Conservation (phyloP, 345 rosid genomes). For the Murraya paniculata region DNA sequence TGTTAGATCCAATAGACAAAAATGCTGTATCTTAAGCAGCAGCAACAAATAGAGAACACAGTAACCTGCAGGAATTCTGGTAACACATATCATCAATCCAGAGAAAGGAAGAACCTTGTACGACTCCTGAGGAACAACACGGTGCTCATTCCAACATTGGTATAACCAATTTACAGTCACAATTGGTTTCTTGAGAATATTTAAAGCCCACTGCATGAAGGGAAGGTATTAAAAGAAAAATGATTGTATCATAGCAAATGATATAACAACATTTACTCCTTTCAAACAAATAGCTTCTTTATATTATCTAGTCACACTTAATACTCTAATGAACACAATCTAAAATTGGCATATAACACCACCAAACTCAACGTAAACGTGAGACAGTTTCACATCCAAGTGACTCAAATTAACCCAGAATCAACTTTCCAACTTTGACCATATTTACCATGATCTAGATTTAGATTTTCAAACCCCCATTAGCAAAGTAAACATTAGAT, state of each 20-base stretch:
- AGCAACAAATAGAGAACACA: conserved; percentile 10
- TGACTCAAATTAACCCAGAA: not conserved
- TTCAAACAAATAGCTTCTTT: conserved; percentile 18
- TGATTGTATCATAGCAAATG: conserved; percentile 2
- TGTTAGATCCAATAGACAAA: no score
- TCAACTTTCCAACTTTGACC: not conserved
- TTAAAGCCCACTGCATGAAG: conserved; percentile 79
- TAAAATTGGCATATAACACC: not conserved
- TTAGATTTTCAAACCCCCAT: not conserved
- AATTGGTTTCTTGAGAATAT: conserved; percentile 72
- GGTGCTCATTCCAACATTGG: conserved; percentile 94
- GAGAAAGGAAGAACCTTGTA: conserved; percentile 85
- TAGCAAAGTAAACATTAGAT: not conserved
- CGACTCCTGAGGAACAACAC: conserved; percentile 86
- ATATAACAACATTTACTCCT: conserved; percentile 13
- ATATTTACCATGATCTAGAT: not conserved
- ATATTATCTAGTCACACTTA: conserved; percentile 3
- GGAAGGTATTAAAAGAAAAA: conserved; percentile 12
- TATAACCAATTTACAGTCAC: conserved; percentile 76
- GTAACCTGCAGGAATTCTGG: conserved; percentile 75
- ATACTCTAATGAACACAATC: not conserved
- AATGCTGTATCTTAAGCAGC: conserved; percentile 11
- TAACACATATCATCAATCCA: conserved; percentile 80
- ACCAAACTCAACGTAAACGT: not conserved
- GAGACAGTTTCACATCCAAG: not conserved